Evolutionary conservation across 73 alveolate species (phyloP), one percentile per base, ranked within the genome.

Genomic region (Symbiodinium natans): DNA sequence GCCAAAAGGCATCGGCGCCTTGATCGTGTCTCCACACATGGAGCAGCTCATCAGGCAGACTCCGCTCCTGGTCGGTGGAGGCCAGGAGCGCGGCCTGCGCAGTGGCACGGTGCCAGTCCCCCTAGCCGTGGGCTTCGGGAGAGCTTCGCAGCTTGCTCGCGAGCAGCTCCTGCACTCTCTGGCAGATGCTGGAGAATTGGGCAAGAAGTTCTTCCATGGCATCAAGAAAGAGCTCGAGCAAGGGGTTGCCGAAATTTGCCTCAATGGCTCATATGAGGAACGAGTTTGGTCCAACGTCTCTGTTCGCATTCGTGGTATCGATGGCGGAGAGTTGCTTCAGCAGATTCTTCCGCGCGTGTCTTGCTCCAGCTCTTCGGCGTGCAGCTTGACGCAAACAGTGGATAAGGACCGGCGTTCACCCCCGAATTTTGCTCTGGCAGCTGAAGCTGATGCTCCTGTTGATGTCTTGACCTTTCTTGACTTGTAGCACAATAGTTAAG

Each of bases 101-200:
- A 99, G 99, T 36, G 99, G 99, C 43, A 99, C 99, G 48, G 99
- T 99, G 41, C 99, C 99, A 3, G 99, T 99, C 43, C 42, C 56
- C 40, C 92, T 99, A n/a, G 90, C 98, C 93, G 99, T 99, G 38
- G 99, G 99, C 10, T 92, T 99, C 83, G 99, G 99, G 23, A 99
- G 82, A 82, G 99, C 99, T 11, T 99, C 99, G 33, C 99, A 89
- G 86, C 54, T 99, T 46, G 99, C 99, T 3, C 40, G 86, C 63
- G 82, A 86, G 41, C 99, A 99, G 83, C 73, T 15, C 73, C 93
- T 99, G 40, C 99, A 86, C 36, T 99, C 99, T 38, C 94, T 99
- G 68, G 99, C 99, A 80, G 99, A 99, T 99, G 99, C 99, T 36
- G 99, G 99, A 48, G 99, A 99, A 33, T 80, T 99, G 99, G 40